Evolutionary conservation across 2,329 filamentous ascomycete genomes (phyloP).

Genomic region (Grosmannia clavigera): DNA sequence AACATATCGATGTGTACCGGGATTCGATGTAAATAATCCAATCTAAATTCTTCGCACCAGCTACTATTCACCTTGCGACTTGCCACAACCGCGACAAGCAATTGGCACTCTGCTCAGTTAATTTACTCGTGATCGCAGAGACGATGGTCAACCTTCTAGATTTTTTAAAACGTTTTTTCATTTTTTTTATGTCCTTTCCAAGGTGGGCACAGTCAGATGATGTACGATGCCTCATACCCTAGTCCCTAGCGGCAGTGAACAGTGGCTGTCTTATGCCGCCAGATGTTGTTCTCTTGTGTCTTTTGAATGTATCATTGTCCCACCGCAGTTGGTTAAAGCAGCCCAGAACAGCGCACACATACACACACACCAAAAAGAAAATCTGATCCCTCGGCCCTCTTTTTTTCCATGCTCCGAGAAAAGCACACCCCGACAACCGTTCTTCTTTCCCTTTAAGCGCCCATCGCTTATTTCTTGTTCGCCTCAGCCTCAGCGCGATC

Average conservation of each 20-base stretch:
- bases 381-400: background rate
- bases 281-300: background rate
- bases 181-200: background rate
- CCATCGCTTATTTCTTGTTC: conserved; percentile 63
- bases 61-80: no score
- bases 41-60: no score
- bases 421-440: background rate
- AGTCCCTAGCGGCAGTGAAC: background rate
- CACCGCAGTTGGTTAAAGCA: background rate
- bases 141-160: no score
- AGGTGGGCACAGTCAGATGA: no score
- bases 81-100: no score
- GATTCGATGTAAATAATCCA: no score
- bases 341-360: background rate
- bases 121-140: no score
- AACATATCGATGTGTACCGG: no score
- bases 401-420: background rate
- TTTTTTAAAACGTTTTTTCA: background rate
- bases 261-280: background rate
- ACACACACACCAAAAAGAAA: background rate
- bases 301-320: background rate
- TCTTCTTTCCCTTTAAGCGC: background rate
- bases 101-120: no score
- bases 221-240: background rate
- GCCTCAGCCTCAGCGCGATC: conserved; percentile 74